These are phyloP conservation scores for Globisporangium heterothallicum DNA, from an alignment of 352 stramenopile species.

Conservation along the genomic window DNA sequence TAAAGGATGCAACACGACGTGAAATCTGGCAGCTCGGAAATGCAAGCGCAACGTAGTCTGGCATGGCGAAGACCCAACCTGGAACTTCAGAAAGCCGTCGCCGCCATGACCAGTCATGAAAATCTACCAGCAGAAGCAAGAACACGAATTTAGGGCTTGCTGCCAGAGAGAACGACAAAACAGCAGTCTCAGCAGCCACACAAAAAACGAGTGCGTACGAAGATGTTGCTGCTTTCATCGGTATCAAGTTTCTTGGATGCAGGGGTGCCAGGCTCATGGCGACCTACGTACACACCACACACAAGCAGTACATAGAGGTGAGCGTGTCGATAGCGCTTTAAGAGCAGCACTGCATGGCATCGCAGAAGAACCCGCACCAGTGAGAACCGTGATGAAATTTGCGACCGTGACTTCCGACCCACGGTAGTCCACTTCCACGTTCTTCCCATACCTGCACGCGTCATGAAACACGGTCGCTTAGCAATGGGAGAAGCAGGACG, in stretches of 20 bases:
- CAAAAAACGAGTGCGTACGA: conserved; percentile 69
- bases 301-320: background rate
- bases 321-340: no score
- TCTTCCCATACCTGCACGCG: conserved; percentile 86
- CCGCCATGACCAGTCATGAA: conserved; percentile 95
- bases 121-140: conserved; percentile 36
- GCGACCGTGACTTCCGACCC: conserved; percentile 95
- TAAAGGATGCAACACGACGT: background rate
- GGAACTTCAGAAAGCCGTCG: conserved; percentile 98
- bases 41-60: background rate
- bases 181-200: conserved; percentile 16
- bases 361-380: conserved; percentile 28
- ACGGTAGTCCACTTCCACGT: conserved; percentile 93
- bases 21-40: background rate
- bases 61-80: conserved; percentile 30
- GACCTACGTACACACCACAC: conserved; percentile 30
- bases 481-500: no score
- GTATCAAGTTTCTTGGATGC: conserved; percentile 86
- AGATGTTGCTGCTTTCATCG: conserved; percentile 88
- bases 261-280: conserved; percentile 84
- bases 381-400: conserved; percentile 95
- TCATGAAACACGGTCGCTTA: no score
- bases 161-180: background rate
- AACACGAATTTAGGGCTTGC: background rate
- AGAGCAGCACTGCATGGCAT: no score